phyloP scores from a whole-genome alignment of 1,139 yeast genomes.

The Yamadazyma sp. region DNA sequence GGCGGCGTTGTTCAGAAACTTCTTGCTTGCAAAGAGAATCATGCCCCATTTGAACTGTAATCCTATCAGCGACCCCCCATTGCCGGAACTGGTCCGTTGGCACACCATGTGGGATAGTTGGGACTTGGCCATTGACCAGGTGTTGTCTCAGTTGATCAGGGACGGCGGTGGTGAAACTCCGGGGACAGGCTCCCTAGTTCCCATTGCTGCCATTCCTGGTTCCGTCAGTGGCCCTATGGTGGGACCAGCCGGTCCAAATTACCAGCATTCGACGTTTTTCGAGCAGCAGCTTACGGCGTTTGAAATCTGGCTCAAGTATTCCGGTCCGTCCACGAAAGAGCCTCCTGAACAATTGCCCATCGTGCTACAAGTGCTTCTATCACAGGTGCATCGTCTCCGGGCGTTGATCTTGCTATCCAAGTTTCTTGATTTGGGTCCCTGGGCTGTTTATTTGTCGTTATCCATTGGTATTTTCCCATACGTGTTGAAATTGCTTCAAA shows the following conservation, averaged over 20 bases:
- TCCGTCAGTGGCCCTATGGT: neutral
- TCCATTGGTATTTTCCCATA: slow-evolving; percentile 97
- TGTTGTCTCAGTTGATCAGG: slow-evolving; percentile 65
- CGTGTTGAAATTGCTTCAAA: slow-evolving; percentile 82
- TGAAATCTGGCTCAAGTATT: slow-evolving; percentile 90
- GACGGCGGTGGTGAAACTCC: slow-evolving; percentile 3
- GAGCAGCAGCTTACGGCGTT: slow-evolving; percentile 96
- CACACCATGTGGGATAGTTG: slow-evolving; percentile 99
- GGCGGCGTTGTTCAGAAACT: slow-evolving; percentile 92
- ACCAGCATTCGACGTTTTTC: slow-evolving; percentile 89
- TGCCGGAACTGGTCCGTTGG: slow-evolving; percentile 75
- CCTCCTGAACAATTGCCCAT: slow-evolving; percentile 97
- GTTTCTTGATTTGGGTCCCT: slow-evolving; percentile 91
- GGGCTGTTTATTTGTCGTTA: slow-evolving; percentile 93
- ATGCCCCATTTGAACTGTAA: slow-evolving; percentile 95
- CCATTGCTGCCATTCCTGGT: neutral
- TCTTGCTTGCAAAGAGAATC: slow-evolving; percentile 84
- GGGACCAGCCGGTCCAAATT: slow-evolving; percentile 25
- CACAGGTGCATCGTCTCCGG: slow-evolving; percentile 90
- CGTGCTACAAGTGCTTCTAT: slow-evolving; percentile 83
- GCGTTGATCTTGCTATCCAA: slow-evolving; percentile 83
- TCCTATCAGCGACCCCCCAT: slow-evolving; percentile 90
- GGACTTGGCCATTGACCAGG: slow-evolving; percentile 97
- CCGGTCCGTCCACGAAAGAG: slow-evolving; percentile 74
- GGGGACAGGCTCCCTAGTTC: slow-evolving; percentile 11